These are phyloP conservation scores for Penicillium corylophilum DNA, from an alignment of 2,329 filamentous ascomycete genomes.

Conservation along the genomic window DNA sequence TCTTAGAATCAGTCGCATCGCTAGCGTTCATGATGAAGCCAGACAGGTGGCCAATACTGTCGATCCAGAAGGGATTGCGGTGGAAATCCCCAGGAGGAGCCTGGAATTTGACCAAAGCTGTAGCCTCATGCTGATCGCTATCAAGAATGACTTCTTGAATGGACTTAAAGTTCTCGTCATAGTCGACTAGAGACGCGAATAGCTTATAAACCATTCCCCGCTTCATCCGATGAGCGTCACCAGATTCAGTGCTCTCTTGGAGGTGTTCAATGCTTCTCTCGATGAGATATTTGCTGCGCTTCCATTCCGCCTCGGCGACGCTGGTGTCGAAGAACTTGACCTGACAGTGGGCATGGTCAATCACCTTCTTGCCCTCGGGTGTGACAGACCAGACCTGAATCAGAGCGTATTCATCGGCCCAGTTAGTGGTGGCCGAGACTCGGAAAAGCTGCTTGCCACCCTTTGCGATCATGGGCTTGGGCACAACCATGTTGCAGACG, in stretches of 20 bases:
- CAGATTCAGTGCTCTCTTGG: conserved; percentile 60
- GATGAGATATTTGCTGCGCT: conserved; percentile 69
- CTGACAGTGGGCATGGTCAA: conserved; percentile 37
- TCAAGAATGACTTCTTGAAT: conserved; percentile 61
- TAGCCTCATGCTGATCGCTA: conserved; percentile 56
- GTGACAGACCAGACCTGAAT: conserved; percentile 40
- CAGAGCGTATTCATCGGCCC: conserved; percentile 31
- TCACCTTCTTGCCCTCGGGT: conserved; percentile 36
- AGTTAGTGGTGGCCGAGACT: conserved; percentile 37
- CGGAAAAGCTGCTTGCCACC: conserved; percentile 40
- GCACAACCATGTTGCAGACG: conserved; percentile 36
- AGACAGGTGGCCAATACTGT: conserved; percentile 57
- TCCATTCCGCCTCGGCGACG: conserved; percentile 35
- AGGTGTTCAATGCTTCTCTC: conserved; percentile 61
- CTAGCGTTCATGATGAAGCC: conserved; percentile 62
- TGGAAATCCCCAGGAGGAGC: conserved; percentile 58
- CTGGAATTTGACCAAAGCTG: conserved; percentile 55
- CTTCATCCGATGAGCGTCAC: conserved; percentile 69
- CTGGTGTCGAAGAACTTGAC: conserved; percentile 35
- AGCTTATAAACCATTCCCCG: conserved; percentile 78
- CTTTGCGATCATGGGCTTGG: conserved; percentile 58
- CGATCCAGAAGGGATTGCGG: conserved; percentile 60
- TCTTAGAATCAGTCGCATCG: conserved; percentile 58
- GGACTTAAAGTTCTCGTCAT: conserved; percentile 57
- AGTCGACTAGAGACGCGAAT: conserved; percentile 59